Evolutionary conservation across 2,329 filamentous ascomycete species (phyloP).

Genomic region (Hysterium pulicare): DNA sequence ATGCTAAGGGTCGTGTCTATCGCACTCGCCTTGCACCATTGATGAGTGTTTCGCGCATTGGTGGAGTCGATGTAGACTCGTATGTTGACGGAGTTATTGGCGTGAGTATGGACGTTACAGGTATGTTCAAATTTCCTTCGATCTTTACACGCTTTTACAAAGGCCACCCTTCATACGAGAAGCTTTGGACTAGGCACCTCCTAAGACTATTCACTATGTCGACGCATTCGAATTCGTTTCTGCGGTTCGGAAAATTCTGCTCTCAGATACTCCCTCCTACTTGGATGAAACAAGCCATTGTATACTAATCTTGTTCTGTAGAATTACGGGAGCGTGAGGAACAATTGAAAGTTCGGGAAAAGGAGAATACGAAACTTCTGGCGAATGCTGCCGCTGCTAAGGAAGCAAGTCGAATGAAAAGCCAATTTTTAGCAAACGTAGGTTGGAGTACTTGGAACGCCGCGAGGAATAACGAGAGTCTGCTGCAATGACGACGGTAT

Average conservation of each 20-base stretch:
- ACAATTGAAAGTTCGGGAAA: conserved; percentile 61
- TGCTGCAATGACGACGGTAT: too few relatives aligned
- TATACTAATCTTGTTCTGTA: not conserved
- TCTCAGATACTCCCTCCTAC: too few relatives aligned
- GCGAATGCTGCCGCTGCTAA: conserved; percentile 76
- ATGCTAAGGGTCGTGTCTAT: conserved; percentile 63
- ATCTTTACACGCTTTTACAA: too few relatives aligned
- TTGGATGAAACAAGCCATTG: too few relatives aligned
- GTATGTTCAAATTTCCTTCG: conserved; percentile 2
- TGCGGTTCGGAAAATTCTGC: too few relatives aligned
- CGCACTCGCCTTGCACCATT: conserved; percentile 69
- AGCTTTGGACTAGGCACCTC: too few relatives aligned
- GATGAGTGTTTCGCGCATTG: conserved; percentile 53
- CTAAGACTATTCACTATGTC: too few relatives aligned
- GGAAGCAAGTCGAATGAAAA: conserved; percentile 76
- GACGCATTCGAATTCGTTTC: too few relatives aligned
- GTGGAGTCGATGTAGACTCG: conserved; percentile 41
- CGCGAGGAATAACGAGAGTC: too few relatives aligned
- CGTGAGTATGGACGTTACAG: conserved; percentile 74
- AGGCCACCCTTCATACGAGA: too few relatives aligned
- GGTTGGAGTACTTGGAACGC: too few relatives aligned
- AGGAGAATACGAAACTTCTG: conserved; percentile 66
- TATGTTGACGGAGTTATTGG: conserved; percentile 70
- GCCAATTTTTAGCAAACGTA: conserved; percentile 69
- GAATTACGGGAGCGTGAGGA: conserved; percentile 64